A percentile compares a stretch with the other conserved stretches of the same genome.
Conservation (phyloP, 257 asterid species). For the Solanum rostratum region DNA sequence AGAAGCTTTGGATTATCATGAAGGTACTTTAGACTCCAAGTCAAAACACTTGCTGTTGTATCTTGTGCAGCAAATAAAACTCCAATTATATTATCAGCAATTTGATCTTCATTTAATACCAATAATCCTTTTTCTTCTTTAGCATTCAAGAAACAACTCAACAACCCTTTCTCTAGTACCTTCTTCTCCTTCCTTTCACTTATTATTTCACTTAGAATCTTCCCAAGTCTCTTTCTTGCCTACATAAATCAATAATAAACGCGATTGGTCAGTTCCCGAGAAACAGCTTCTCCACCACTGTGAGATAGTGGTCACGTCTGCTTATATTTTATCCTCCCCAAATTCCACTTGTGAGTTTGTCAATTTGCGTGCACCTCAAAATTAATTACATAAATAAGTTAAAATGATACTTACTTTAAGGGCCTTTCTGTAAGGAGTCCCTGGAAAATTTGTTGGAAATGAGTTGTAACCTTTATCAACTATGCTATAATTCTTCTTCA, state of each 20-base stretch:
- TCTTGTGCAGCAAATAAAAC: conserved; percentile 86
- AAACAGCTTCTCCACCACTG: rapidly evolving
- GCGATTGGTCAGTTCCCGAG: too few species aligned
- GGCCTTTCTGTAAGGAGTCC: conserved; percentile 47
- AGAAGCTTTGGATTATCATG: conserved; percentile 46
- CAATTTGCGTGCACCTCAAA: neutral
- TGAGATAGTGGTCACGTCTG: too few species aligned
- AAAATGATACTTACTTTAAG: conserved; percentile 25
- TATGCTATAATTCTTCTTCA: conserved; percentile 43
- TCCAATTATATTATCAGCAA: conserved; percentile 78
- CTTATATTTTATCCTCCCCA: too few species aligned
- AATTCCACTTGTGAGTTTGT: too few species aligned
- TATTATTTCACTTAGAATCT: conserved; percentile 32
- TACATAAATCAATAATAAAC: conserved; percentile 1
- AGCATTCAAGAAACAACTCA: conserved; percentile 40
- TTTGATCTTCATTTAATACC: conserved; percentile 45
- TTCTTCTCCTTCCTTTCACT: conserved; percentile 48
- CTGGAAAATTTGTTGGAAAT: conserved; percentile 55
- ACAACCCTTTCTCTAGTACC: conserved; percentile 25
- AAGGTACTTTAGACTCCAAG: conserved; percentile 79
- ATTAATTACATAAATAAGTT: neutral
- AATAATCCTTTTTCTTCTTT: conserved; percentile 28
- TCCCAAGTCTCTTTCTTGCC: conserved; percentile 75
- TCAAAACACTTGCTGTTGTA: conserved; percentile 74
- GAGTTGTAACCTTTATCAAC: conserved; percentile 74